Evolutionary conservation across 2,329 filamentous ascomycete species (phyloP), one percentile per base, ranked within the genome.

Genomic region (Intubia oerlemansii): DNA sequence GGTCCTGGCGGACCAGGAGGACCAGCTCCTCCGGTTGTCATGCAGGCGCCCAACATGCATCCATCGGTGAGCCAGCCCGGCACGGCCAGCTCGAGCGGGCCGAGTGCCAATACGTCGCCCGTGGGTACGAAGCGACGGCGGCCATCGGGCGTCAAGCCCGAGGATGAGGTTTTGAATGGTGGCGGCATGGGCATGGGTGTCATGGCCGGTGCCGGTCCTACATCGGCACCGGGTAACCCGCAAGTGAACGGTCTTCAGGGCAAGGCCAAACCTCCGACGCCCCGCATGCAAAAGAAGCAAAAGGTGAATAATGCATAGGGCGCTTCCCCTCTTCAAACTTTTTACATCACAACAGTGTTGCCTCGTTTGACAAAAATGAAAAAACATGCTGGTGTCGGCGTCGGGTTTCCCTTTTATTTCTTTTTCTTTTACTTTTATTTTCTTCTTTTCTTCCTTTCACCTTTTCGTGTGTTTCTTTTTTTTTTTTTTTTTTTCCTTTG

Each of bases 41-140:
- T 72, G 58, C 65, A 69, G 44, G 65, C 67, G 29, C 68, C 68
- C 14, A 56, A 57, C 36, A 75, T 75, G 69, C 65, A 69, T 44
- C 52, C 68, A 34, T 68, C 75, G 44, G 64, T 66, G 37, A 74
- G 68, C 43, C 69, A 74, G 44, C 70, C 75, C 43, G 70, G 69
- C 22, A 71, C 68, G 18, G 66, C 54, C n/a, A n/a, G n/a, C 44
- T 73, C 68, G 8, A 68, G 64, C 43, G 69, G 66, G 2, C 66
- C 67, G 6, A 74, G 67, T 42, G 67, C 69, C 32, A 75, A 73
- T 48, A 75, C 70, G 5, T 70, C 65, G 18, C 66, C 66, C 22
- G 57, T 62, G 15, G 64, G 60, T 19, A 67, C 66, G 38, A 70
- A 70, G 47, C 53, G 64, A 30, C 49, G 65, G 39, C 53, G 65